A percentile compares a stretch with the other conserved stretches of the same genome.
Conservation (phyloP, 106 monocot species). For the Gastrodia elata region DNA sequence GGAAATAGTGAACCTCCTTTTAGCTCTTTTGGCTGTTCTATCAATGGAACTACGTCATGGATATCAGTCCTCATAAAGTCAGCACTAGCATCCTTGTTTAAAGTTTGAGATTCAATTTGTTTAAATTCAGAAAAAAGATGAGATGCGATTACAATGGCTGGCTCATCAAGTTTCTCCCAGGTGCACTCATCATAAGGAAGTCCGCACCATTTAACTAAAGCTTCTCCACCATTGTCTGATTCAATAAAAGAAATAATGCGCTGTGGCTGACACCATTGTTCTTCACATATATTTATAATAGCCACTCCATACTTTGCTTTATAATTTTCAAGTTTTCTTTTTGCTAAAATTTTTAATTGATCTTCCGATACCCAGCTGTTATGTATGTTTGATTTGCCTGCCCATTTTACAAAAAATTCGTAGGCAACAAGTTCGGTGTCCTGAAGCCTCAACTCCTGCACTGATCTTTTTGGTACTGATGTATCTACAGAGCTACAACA, state of each 20-base stretch:
- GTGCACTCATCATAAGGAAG: slow-evolving; percentile 90
- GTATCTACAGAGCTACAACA: too few relatives aligned
- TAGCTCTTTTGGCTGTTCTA: slow-evolving; percentile 78
- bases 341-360: slow-evolving; percentile 64
- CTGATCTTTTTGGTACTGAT: background rate
- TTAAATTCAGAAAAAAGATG: slow-evolving; percentile 56
- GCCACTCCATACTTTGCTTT: slow-evolving; percentile 67
- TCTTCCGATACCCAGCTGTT: slow-evolving; percentile 84
- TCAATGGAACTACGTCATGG: slow-evolving; percentile 41
- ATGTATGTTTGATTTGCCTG: slow-evolving; percentile 79
- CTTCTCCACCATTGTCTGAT: slow-evolving; percentile 49
- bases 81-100: slow-evolving; percentile 35
- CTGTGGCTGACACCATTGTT: slow-evolving; percentile 68
- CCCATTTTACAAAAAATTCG: slow-evolving; percentile 97
- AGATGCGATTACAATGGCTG: slow-evolving; percentile 34
- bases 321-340: slow-evolving; percentile 89
- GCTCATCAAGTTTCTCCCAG: slow-evolving; percentile 84
- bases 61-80: slow-evolving; percentile 26
- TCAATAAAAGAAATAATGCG: slow-evolving; percentile 58
- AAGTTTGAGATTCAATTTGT: slow-evolving; percentile 46
- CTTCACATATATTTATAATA: slow-evolving; percentile 74
- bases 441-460: slow-evolving; percentile 11
- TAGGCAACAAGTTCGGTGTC: slow-evolving; percentile 18
- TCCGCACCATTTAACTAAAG: slow-evolving; percentile 75
- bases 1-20: slow-evolving; percentile 82